Evolutionary conservation across 1,284 basidiomycete genomes (phyloP), one percentile per base, ranked within the genome.

Genomic region (Sanghuangporus sanghuang): DNA sequence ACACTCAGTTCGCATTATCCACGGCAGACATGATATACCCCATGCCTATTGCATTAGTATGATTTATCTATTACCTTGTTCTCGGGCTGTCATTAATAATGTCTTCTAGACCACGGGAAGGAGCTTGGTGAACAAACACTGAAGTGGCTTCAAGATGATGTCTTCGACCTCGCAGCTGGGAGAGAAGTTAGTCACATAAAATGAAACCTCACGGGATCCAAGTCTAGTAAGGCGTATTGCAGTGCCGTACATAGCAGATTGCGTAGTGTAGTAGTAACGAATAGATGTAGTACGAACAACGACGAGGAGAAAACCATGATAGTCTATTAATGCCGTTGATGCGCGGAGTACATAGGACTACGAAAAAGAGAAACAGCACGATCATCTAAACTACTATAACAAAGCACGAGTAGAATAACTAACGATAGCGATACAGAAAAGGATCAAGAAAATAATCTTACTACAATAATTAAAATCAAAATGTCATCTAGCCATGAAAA

Each of bases 41-140:
- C 87, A 89, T 69, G 81, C 83, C 5, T 89, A 87, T 69, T 87
- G 84, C 67, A 84, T 89, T 56, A 81, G 85, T 87, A 68, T 67
- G 81, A 32, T 32, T 32, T 38, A 27, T 44, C 58, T 14, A 39
- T 18, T 59, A 56, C 52, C 35, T 35, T 32, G n/a, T 32, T 39
- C 7, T 14, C 27, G 2, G 49, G n/a, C 18, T 42, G 11, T 56
- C 44, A 46, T 42, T 46, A 23, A 57, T 57, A 12, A 52, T 56
- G 59, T 32, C 52, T 57, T 27, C 23, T 59, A 85, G 84, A 81
- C 69, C 83, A 86, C 66, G 74, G 81, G 9, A 76, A 81, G 61
- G 68, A 77, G 49, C 64, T 86, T 7, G 84, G 80, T 38, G 68
- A 70, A 32, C 79, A 81, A 54, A 85, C 83, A 65, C 71, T 74